Conservation (phyloP, 768 basidiomycete genomes). For the Boletellus emodensis region DNA sequence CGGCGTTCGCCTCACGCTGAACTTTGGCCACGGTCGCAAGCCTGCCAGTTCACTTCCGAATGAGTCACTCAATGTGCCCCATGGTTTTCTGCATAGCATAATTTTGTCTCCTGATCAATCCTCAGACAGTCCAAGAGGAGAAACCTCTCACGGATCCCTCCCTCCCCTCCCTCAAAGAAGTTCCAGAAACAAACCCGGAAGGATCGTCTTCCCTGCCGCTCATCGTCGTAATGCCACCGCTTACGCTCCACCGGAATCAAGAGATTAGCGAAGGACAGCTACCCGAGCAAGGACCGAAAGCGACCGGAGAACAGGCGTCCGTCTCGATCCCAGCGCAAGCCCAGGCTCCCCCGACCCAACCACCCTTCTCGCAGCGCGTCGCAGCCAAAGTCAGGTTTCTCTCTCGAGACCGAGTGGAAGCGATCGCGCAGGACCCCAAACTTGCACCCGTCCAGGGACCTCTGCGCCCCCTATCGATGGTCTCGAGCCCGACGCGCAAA, state of each 20-base stretch:
- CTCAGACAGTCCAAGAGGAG: constrained; percentile 15
- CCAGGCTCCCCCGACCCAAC: neutral
- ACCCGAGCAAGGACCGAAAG: neutral
- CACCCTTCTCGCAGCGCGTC: constrained; percentile 9
- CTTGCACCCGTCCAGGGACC: constrained; percentile 32
- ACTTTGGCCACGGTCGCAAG: constrained; percentile 7
- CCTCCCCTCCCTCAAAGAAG: constrained; percentile 2
- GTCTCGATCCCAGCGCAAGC: neutral
- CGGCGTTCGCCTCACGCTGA: constrained; percentile 25
- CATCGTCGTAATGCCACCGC: constrained; percentile 10
- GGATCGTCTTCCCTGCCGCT: constrained; percentile 15
- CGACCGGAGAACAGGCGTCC: neutral
- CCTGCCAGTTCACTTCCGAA: neutral
- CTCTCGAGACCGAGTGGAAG: constrained; percentile 23
- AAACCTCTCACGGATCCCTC: constrained; percentile 15
- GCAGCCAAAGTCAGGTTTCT: constrained; percentile 17
- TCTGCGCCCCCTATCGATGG: constrained; percentile 28
- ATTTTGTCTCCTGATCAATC: neutral
- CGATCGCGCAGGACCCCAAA: constrained; percentile 29
- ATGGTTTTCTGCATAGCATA: neutral
- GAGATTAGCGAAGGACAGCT: neutral
- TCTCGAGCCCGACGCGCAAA: constrained; percentile 13
- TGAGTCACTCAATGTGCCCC: constrained; percentile 12
- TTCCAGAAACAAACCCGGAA: constrained; percentile 5
- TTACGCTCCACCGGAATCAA: constrained; percentile 8